A percentile compares a stretch with the other conserved stretches of the same genome.
Evolutionary conservation across 768 basidiomycete species (phyloP).

Genomic region (Tylopilus sp.): DNA sequence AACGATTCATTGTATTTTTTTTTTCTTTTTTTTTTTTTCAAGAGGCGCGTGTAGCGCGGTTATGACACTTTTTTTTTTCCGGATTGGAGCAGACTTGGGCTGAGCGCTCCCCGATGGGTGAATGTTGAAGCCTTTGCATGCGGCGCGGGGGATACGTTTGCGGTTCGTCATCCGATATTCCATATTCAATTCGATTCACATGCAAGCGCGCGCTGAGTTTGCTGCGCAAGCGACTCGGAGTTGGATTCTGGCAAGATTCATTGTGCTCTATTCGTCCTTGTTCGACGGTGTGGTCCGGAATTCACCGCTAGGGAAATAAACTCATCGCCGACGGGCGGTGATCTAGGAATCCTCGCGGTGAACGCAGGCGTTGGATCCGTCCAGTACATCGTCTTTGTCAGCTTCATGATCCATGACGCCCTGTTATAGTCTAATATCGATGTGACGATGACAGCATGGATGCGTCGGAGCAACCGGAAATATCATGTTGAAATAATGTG

Average conservation of each 20-base stretch:
- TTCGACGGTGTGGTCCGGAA: background rate
- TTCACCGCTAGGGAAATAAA: background rate
- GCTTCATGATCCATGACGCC: background rate
- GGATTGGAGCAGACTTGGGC: background rate
- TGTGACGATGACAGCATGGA: slow-evolving; percentile 1
- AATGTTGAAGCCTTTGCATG: background rate
- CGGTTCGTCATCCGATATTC: background rate
- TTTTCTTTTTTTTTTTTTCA: background rate
- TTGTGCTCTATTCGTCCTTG: no score
- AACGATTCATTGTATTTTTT: background rate
- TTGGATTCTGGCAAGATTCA: no score
- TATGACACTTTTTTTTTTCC: background rate
- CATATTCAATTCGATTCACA: background rate
- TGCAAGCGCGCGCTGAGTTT: background rate
- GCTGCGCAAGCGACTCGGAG: background rate
- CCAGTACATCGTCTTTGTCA: background rate
- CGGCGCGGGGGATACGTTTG: background rate
- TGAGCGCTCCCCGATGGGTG: background rate
- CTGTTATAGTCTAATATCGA: background rate
- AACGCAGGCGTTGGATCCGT: background rate
- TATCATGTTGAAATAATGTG: background rate
- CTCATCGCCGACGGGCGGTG: background rate
- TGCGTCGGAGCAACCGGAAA: background rate
- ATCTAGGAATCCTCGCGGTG: background rate
- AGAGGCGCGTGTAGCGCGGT: background rate